These are phyloP conservation scores for Asterochloris erici DNA, from an alignment of 139 green algal species.

Conservation along the genomic window DNA sequence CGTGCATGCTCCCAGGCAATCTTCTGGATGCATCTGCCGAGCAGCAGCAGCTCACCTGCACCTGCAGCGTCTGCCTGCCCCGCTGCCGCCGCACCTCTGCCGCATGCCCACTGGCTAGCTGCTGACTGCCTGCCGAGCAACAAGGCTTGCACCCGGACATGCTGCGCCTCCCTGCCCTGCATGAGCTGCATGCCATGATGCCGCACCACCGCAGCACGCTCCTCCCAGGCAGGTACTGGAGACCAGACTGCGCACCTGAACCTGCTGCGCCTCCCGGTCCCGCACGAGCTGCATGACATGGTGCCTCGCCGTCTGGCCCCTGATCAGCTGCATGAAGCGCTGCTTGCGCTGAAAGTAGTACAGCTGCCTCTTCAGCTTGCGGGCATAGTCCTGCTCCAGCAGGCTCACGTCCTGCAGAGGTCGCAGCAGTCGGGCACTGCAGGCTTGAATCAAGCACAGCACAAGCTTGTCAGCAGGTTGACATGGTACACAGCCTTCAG, in stretches of 20 bases:
- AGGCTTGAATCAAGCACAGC: neutral
- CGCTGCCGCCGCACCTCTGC: no score
- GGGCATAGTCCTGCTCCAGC: constrained; percentile 13
- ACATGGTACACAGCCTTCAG: no score
- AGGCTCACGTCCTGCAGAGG: constrained; percentile 1
- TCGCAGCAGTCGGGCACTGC: neutral
- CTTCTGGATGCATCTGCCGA: no score
- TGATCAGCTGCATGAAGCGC: constrained; percentile 1
- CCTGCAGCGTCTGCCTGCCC: no score
- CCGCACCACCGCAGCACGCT: no score
- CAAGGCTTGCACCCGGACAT: no score
- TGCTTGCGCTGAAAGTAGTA: constrained; percentile 1
- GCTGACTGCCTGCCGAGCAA: no score
- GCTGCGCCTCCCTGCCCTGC: no score
- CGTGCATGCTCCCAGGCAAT: no score
- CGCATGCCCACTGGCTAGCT: no score
- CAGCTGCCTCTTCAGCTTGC: constrained; percentile 5
- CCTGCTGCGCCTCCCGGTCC: neutral
- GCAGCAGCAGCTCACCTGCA: no score
- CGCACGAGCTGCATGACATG: neutral
- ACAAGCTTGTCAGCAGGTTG: neutral
- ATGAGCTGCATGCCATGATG: no score
- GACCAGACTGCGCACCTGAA: neutral
- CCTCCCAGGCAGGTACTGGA: neutral
- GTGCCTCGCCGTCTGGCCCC: constrained; percentile 6